Conservation (phyloP, 129 eudicot genomes). For the Lonicera japonica region DNA sequence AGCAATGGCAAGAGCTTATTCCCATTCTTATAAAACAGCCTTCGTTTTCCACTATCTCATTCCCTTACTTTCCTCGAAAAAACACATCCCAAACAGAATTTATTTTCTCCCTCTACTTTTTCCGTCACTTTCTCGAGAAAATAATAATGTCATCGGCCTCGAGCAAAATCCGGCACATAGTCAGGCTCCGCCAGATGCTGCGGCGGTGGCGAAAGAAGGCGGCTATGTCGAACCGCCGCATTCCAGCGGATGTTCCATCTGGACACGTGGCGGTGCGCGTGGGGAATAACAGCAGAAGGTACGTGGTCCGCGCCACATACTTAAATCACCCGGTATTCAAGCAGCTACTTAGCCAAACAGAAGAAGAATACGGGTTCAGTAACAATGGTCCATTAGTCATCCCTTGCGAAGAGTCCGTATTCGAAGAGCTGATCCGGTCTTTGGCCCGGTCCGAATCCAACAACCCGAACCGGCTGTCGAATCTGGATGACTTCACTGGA, state of each 20-base stretch:
- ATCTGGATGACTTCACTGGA: conserved; percentile 41
- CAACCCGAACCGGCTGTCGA: conserved; percentile 24
- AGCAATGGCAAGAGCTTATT: not conserved
- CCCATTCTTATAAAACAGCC: not conserved
- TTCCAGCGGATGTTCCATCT: conserved; percentile 50
- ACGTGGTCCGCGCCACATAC: conserved; percentile 41
- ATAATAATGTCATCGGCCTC: conserved; percentile 30
- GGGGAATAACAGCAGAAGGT: conserved; percentile 31
- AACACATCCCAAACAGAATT: not conserved
- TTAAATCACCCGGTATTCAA: conserved; percentile 52
- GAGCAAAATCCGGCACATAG: conserved; percentile 54
- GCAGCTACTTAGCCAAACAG: conserved; percentile 42
- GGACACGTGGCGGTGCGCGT: conserved; percentile 60
- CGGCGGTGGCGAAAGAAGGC: conserved; percentile 46
- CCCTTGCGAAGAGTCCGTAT: conserved; percentile 51
- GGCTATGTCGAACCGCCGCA: conserved; percentile 19
- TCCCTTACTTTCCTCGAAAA: not conserved
- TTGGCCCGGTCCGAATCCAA: conserved; percentile 35
- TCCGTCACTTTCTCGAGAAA: not conserved
- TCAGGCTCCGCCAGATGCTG: conserved; percentile 38
- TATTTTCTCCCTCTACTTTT: not conserved
- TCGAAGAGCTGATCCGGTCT: conserved; percentile 39
- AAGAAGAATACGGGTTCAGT: conserved; percentile 52
- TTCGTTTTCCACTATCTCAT: not conserved
- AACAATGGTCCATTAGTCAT: conserved; percentile 45